These are phyloP conservation scores for Panaeolus papilionaceus DNA, from an alignment of 768 basidiomycete genomes.

Conservation along the genomic window DNA sequence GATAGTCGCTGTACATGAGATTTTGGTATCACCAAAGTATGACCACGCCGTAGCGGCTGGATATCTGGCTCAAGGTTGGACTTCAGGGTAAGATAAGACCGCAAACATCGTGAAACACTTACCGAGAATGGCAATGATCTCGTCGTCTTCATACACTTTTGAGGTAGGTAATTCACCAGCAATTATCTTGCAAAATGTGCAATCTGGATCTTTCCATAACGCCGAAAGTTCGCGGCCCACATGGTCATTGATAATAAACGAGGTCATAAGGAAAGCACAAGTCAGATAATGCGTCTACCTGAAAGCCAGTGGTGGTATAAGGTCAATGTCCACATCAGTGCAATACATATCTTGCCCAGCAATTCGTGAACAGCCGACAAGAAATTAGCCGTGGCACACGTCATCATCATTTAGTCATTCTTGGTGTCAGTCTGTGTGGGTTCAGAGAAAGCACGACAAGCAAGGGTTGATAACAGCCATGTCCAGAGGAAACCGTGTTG, in stretches of 20 bases:
- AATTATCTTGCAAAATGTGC: conserved; percentile 74
- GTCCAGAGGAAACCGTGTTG: conserved; percentile 42
- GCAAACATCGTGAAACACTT: conserved; percentile 17
- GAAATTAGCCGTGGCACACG: background rate
- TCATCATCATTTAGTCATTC: background rate
- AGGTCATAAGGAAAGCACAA: conserved; percentile 56
- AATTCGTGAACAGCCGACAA: background rate
- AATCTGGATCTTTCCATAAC: conserved; percentile 60
- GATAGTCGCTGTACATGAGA: conserved; percentile 65
- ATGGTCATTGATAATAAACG: conserved; percentile 74
- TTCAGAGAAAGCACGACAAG: background rate
- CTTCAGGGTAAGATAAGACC: background rate
- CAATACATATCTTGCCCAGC: background rate
- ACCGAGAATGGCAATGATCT: conserved; percentile 72
- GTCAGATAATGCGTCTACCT: background rate
- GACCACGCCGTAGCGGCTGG: conserved; percentile 67
- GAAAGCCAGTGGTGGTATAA: background rate
- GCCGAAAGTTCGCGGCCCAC: conserved; percentile 48
- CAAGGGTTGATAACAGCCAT: conserved; percentile 24
- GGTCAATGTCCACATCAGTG: too few relatives aligned
- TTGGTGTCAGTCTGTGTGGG: background rate
- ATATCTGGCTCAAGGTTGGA: conserved; percentile 53
- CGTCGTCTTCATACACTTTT: conserved; percentile 65
- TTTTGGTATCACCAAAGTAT: conserved; percentile 76
- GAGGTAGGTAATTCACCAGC: conserved; percentile 50